Evolutionary conservation across 495 filamentous ascomycete genomes (phyloP).

Genomic region (Podospora didyma): DNA sequence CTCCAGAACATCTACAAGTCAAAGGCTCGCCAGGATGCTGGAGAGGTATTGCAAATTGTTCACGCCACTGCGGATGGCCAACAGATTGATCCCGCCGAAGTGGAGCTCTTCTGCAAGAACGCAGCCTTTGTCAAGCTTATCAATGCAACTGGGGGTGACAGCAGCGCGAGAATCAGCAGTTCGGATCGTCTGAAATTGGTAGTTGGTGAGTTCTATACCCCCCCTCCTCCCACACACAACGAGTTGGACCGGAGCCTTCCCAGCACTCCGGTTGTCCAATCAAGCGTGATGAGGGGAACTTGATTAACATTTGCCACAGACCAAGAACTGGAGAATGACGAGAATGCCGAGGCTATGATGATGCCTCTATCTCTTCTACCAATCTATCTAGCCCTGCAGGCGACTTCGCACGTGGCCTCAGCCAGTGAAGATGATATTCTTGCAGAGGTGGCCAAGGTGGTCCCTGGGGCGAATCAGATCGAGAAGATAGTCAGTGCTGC

Average conservation of each 20-base stretch:
- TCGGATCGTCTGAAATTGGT: slow-evolving; percentile 27
- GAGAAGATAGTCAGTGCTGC: slow-evolving; percentile 50
- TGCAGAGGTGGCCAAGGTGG: slow-evolving; percentile 31
- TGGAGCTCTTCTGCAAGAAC: slow-evolving; percentile 94
- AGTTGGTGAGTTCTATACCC: slow-evolving; percentile 25
- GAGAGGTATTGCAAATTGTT: slow-evolving; percentile 71
- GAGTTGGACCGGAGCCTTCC: background rate
- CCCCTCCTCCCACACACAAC: background rate
- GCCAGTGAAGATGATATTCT: slow-evolving; percentile 43
- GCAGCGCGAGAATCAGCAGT: slow-evolving; percentile 7
- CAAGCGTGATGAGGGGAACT: background rate
- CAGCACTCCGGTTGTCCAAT: background rate
- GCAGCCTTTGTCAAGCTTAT: slow-evolving; percentile 91
- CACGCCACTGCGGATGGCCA: slow-evolving; percentile 51
- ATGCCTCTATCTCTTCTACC: slow-evolving; percentile 64
- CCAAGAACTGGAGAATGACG: slow-evolving; percentile 36
- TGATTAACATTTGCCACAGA: slow-evolving; percentile 25
- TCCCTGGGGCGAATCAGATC: slow-evolving; percentile 42
- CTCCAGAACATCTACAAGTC: slow-evolving; percentile 92
- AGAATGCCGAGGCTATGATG: slow-evolving; percentile 36
- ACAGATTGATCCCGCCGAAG: slow-evolving; percentile 64
- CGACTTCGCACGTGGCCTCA: slow-evolving; percentile 36
- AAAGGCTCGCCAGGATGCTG: slow-evolving; percentile 76
- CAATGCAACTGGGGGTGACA: slow-evolving; percentile 34
- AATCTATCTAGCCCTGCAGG: slow-evolving; percentile 70